Evolutionary conservation across 1,284 basidiomycete genomes (phyloP), one percentile per base, ranked within the genome.

Genomic region (Ustilago shanxiensis): DNA sequence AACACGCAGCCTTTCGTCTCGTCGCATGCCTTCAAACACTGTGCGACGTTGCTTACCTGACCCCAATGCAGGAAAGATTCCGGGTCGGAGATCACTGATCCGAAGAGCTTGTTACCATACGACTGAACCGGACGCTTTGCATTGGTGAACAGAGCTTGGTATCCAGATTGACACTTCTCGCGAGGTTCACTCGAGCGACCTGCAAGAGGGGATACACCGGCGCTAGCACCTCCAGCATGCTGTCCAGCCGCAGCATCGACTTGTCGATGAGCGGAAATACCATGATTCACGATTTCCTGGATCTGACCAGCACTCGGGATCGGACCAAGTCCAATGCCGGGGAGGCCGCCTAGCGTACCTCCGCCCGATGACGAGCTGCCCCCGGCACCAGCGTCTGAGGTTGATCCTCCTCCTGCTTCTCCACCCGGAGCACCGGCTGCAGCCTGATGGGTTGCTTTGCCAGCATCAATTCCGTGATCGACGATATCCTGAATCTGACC

Each of bases 31-130:
- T 22, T 28, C 14, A 65, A 49, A n/a, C 68, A 71, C n/a, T 71
- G 49, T 0, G 58, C 7, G 2, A 54, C 35, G 1, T 4, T 29
- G 8, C 13, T 28, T 10, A 71, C 68, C n/a, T 65, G 58, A 4
- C 68, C 68, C 68, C 68, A 71, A n/a, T 65, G 68, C 2, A 71
- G 52, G 59, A 71, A 71, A 2, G 58, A 58, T 18, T 53, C 5
- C 0, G 68, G 62, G 16, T 71, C 68, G 7, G 68, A 71, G 29
- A 71, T 53, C 33, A 71, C 68, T 7, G 68, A 71, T 7, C 68
- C 68, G 35, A 71, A 71, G 0, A 18, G 24, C 24, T 58, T 56
- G 26, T 57, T 49, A 4, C 26, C 22, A 28, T 71, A 61, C 6
- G 53, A 9, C 6, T 53, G 14, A n/a, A 66, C 62, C 4, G 68